A percentile compares a stretch with the other conserved stretches of the same genome.
Evolutionary conservation across 208 protist genomes (phyloP).

Genomic region (Leishmania arabica): DNA sequence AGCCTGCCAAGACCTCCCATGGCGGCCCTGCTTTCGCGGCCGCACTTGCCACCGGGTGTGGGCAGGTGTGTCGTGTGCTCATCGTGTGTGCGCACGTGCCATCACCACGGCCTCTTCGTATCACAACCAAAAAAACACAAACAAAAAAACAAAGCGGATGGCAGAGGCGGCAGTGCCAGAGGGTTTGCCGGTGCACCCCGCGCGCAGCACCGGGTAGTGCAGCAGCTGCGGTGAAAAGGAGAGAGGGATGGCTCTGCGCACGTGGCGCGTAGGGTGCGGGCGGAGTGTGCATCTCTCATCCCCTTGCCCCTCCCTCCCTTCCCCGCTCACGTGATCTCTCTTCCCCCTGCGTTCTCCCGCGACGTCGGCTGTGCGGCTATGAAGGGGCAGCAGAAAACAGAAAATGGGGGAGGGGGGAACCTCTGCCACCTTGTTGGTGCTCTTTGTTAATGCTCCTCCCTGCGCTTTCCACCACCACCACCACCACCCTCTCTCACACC

Average conservation of each 20-base stretch:
- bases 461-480: background rate
- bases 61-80: background rate
- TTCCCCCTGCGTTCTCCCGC: background rate
- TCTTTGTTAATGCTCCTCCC: too few relatives aligned
- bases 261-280: background rate
- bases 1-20: background rate
- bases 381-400: background rate
- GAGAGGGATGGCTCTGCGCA: background rate
- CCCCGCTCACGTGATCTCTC: background rate
- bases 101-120: too few relatives aligned
- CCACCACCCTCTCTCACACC: background rate
- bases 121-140: too few relatives aligned
- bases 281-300: background rate
- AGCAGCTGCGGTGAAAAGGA: background rate
- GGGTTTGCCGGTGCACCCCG: too few relatives aligned
- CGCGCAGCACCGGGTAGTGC: background rate
- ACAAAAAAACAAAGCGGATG: background rate
- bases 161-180: background rate
- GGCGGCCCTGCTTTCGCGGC: background rate
- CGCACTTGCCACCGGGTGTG: background rate
- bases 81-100: too few relatives aligned
- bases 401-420: too few relatives aligned
- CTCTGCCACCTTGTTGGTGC: background rate
- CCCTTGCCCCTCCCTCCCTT: background rate
- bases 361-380: background rate